Evolutionary conservation across 495 filamentous ascomycete genomes (phyloP).

Genomic region (Bacidia gigantensis): DNA sequence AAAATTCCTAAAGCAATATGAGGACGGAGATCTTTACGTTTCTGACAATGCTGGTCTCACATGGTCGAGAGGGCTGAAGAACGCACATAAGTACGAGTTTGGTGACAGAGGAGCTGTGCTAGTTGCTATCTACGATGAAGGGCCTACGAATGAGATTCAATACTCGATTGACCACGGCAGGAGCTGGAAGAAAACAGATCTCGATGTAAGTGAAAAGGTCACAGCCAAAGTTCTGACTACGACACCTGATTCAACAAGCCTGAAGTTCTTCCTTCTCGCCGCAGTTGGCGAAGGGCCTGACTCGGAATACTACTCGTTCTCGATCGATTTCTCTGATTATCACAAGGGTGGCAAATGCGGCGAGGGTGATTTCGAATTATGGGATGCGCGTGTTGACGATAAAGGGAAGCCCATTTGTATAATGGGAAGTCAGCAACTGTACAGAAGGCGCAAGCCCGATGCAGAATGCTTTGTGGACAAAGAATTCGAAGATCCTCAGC

Average conservation of each 20-base stretch:
- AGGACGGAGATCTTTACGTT: conserved; percentile 63
- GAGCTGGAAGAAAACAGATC: conserved; percentile 52
- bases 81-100: conserved; percentile 90
- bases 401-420: conserved; percentile 72
- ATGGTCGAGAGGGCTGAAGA: conserved; percentile 59
- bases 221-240: conserved; percentile 62
- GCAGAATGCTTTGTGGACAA: conserved; percentile 79
- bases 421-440: conserved; percentile 89
- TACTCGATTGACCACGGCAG: conserved; percentile 85
- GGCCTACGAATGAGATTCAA: conserved; percentile 46
- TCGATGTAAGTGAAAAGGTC: conserved; percentile 40
- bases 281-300: conserved; percentile 30
- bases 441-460: conserved; percentile 64
- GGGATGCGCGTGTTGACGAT: conserved; percentile 70
- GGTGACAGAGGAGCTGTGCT: conserved; percentile 83
- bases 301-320: conserved; percentile 42
- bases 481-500: conserved; percentile 60
- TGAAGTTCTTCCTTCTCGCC: conserved; percentile 71
- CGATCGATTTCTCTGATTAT: conserved; percentile 69
- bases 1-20: conserved; percentile 47
- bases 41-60: conserved; percentile 84
- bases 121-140: conserved; percentile 59
- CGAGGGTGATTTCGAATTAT: conserved; percentile 69
- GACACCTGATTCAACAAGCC: conserved; percentile 73
- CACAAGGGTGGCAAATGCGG: conserved; percentile 67